Evolutionary conservation across 805 yeast species (phyloP).

Genomic region (Candida awuae): DNA sequence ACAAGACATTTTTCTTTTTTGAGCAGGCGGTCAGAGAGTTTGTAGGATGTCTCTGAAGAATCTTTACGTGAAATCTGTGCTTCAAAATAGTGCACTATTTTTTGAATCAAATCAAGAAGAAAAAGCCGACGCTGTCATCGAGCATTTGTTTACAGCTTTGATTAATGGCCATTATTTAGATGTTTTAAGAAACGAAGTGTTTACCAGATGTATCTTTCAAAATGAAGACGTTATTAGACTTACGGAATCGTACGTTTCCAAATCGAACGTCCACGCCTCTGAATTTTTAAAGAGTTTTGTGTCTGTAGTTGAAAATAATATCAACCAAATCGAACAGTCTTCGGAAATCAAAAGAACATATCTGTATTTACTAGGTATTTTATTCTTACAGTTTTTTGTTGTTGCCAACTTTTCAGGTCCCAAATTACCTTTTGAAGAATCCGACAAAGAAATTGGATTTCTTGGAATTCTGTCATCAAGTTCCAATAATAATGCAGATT

Average conservation of each 20-base stretch:
- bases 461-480: constrained; percentile 15
- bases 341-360: background rate
- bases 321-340: background rate
- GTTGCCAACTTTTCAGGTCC: constrained; percentile 87
- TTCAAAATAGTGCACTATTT: constrained; percentile 13
- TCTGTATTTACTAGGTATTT: constrained; percentile 41
- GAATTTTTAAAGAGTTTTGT: constrained; percentile 2
- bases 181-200: constrained; percentile 9
- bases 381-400: constrained; percentile 58
- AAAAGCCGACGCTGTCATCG: background rate
- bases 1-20: no score
- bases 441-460: constrained; percentile 11
- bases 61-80: constrained; percentile 15
- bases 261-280: background rate
- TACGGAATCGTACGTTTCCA: constrained; percentile 3
- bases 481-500: constrained; percentile 19
- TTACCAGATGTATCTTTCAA: constrained; percentile 14
- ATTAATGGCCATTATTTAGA: constrained; percentile 25
- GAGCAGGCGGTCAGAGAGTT: background rate
- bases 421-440: constrained; percentile 31
- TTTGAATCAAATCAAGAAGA: background rate
- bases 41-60: constrained; percentile 4
- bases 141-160: constrained; percentile 6
- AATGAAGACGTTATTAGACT: constrained; percentile 6
- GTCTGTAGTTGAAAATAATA: background rate